Evolutionary conservation across 148 eudicot genomes (phyloP).

Genomic region (Limonium bicolor): DNA sequence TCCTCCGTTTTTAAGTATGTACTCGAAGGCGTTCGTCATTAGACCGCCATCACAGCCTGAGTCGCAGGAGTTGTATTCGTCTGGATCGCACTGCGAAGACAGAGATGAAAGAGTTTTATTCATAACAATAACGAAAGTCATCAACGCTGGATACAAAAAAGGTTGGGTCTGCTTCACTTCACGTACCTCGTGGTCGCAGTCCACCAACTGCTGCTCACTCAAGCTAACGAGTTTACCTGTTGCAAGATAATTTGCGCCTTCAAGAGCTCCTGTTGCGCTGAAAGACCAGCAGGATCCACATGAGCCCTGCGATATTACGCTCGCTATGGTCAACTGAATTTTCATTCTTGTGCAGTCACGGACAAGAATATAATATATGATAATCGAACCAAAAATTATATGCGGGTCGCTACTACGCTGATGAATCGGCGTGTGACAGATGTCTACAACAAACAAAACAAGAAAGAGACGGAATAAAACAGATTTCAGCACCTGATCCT

Average conservation of each 20-base stretch:
- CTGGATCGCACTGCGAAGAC: conserved; percentile 71
- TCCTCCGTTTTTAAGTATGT: conserved; percentile 65
- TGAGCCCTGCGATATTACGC: conserved; percentile 36
- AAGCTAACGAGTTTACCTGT: conserved; percentile 73
- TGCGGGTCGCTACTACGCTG: too few species aligned
- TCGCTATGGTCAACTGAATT: too few species aligned
- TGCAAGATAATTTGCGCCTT: conserved; percentile 72
- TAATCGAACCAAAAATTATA: neutral
- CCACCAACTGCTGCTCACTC: conserved; percentile 87
- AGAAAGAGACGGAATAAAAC: neutral
- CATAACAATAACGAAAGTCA: neutral
- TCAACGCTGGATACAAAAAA: neutral
- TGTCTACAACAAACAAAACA: neutral
- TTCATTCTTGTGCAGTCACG: too few species aligned
- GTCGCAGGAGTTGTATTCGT: conserved; percentile 40
- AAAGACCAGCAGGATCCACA: conserved; percentile 96
- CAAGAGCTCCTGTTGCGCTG: conserved; percentile 70
- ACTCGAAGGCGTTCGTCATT: conserved; percentile 78
- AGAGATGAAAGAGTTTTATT: neutral
- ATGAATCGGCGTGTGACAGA: neutral
- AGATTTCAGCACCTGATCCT: conserved; percentile 40
- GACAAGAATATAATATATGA: neutral
- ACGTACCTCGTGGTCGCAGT: conserved; percentile 82
- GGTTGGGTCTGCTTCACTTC: neutral
- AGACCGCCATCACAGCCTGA: conserved; percentile 71